Percentiles rank a stretch among this genome's conserved stretches.
phyloP scores from a whole-genome alignment of 495 filamentous ascomycete species.

The Neurospora sp. region DNA sequence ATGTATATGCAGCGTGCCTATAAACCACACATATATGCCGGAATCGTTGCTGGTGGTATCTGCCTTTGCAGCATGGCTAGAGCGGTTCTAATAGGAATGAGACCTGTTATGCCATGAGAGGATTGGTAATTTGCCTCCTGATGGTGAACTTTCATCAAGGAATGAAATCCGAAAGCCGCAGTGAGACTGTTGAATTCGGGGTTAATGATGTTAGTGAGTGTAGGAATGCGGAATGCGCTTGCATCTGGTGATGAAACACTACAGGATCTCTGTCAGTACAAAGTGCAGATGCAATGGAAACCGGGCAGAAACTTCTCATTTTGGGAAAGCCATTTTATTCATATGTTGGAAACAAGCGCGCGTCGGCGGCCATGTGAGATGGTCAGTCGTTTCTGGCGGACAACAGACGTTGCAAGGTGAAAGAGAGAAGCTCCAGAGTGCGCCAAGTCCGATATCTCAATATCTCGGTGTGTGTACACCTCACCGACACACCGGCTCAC shows the following conservation, averaged over 20 bases:
- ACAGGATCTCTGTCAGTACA: not conserved
- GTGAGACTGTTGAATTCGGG: not conserved
- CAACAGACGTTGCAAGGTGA: not conserved
- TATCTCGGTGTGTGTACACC: not conserved
- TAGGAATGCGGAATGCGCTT: not conserved
- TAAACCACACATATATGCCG: not conserved
- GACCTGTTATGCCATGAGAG: not conserved
- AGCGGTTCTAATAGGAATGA: not conserved
- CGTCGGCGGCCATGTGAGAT: not conserved
- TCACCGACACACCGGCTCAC: not conserved
- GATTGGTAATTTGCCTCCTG: not conserved
- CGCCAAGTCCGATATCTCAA: not conserved
- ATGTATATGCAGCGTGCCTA: not conserved
- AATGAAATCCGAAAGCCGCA: not conserved
- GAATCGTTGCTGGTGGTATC: not conserved
- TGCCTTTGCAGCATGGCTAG: not conserved
- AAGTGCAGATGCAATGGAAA: not conserved
- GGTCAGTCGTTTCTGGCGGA: not conserved
- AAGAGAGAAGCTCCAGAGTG: not conserved
- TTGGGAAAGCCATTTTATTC: no score
- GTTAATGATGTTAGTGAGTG: not conserved
- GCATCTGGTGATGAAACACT: not conserved
- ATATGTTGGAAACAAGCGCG: no score
- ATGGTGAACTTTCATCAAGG: not conserved
- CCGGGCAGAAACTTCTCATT: not conserved